Evolutionary conservation across 2,329 filamentous ascomycete genomes (phyloP).

Genomic region (Clarireedia monteithiana): DNA sequence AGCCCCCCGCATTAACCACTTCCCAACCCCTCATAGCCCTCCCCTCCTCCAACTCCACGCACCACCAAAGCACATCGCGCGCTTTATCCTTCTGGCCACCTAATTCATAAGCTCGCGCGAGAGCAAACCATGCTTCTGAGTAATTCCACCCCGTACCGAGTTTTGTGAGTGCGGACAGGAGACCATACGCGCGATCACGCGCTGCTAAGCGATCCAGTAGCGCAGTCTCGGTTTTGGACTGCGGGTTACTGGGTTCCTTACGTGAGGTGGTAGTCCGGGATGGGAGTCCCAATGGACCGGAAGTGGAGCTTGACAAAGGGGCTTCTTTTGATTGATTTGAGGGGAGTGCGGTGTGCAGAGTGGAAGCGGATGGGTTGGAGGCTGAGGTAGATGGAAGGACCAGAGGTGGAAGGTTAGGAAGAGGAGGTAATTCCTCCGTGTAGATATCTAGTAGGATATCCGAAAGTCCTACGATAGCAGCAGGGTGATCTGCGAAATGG

Average conservation of each 20-base stretch:
- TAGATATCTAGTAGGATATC: slow-evolving; percentile 84
- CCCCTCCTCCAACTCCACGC: slow-evolving; percentile 85
- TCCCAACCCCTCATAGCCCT: slow-evolving; percentile 76
- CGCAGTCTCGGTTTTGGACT: slow-evolving; percentile 15
- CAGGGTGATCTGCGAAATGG: slow-evolving; percentile 70
- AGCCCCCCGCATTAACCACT: slow-evolving; percentile 52
- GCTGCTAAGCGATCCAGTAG: slow-evolving; percentile 69
- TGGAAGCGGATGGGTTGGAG: slow-evolving; percentile 21
- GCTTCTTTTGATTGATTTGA: slow-evolving; percentile 13
- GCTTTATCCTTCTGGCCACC: slow-evolving; percentile 80
- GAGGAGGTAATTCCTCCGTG: slow-evolving; percentile 56
- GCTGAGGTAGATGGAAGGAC: slow-evolving; percentile 21
- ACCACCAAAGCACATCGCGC: slow-evolving; percentile 95
- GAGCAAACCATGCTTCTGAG: slow-evolving; percentile 85
- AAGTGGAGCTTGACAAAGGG: slow-evolving; percentile 7
- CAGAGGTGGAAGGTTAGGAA: slow-evolving; percentile 36
- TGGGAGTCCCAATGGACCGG: slow-evolving; percentile 25
- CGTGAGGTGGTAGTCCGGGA: slow-evolving; percentile 13
- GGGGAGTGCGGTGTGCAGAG: slow-evolving; percentile 13
- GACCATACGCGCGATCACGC: slow-evolving; percentile 77
- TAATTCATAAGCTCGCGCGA: slow-evolving; percentile 82
- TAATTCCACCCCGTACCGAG: slow-evolving; percentile 84
- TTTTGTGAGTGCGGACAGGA: slow-evolving; percentile 77
- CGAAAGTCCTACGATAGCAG: slow-evolving; percentile 73
- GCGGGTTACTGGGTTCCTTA: slow-evolving; percentile 6